Evolutionary conservation across 306 rosid species (phyloP).

Genomic region (Cicer cuneatum): DNA sequence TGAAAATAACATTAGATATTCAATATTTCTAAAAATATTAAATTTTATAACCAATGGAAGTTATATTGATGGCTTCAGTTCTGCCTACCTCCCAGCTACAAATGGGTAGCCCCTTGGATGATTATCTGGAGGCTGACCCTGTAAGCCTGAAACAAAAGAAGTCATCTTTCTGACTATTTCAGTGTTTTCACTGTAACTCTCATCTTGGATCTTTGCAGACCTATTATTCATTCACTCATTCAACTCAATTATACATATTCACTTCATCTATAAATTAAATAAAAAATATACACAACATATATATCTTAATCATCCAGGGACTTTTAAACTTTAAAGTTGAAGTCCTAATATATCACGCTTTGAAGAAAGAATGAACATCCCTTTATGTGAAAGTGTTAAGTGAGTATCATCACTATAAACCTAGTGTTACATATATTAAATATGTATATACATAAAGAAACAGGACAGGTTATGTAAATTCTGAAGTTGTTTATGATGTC

Average conservation of each 20-base stretch:
- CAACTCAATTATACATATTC: constrained; percentile 14
- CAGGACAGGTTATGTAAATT: neutral
- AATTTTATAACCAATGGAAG: constrained; percentile 27
- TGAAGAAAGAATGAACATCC: constrained; percentile 20
- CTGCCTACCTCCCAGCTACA: constrained; percentile 72
- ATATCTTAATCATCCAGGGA: neutral
- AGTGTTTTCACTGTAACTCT: constrained; percentile 76
- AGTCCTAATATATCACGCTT: neutral
- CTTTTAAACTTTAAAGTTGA: neutral
- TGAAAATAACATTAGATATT: neutral
- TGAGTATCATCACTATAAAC: constrained; percentile 1
- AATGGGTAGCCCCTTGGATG: constrained; percentile 70
- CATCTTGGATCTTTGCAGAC: constrained; percentile 87
- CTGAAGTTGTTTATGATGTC: constrained; percentile 36
- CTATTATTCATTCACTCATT: constrained; percentile 55
- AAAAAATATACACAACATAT: neutral
- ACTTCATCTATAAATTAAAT: constrained; percentile 4
- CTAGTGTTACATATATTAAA: neutral
- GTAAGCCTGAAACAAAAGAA: constrained; percentile 70
- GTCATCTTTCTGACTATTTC: constrained; percentile 72
- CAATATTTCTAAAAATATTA: neutral
- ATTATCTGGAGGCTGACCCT: constrained; percentile 69
- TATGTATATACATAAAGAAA: neutral
- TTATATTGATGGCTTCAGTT: constrained; percentile 18
- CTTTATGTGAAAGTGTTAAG: neutral